Evolutionary conservation across 2,329 filamentous ascomycete species (phyloP), one percentile per base, ranked within the genome.

Genomic region (Beauveria sp.): DNA sequence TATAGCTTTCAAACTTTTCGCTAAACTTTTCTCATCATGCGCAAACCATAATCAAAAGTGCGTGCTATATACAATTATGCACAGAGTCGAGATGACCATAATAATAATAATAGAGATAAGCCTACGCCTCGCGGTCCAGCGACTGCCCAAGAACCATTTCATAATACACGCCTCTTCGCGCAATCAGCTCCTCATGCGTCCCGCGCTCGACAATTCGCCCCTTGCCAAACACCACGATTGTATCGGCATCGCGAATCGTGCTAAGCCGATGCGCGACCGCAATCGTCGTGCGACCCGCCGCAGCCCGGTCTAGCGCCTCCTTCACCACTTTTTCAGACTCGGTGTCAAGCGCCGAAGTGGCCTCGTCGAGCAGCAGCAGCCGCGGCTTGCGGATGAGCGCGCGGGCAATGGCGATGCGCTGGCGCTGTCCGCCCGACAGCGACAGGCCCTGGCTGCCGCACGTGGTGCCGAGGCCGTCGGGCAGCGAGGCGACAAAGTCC

Each of bases 281-380:
- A 10, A 90, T 76, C 0, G 85, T 88, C 0, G 86, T 80, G 56
- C 71, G 72, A 62, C 64, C 78, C 3, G 70, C 70, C 0, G 73
- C 73, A 0, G 75, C 74, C 26, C 67, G 57, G 69, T 87, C 82
- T 22, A 90, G 76, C 0, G 86, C 86, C 3, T 75, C 76, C 69
- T 90, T 87, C 10, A 90, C 85, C 1, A 87, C 75, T 64, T 81
- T 82, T 69, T 90, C 88, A 0, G 82, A 85, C 67, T 87, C 82
- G 0, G 85, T 85, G 65, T 90, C 88, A 0, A 91, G 76, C 0
- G 77, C 77, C 22, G 74, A 77, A 0, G 89, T 92, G 1, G 89
- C 89, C 73, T 92, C 89, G 67, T 92, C 89, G 0, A 92, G 76
- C 6, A 92, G 81, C 3, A 92, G 74, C 2, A 92, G 83, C 0